Evolutionary conservation across 208 protist genomes (phyloP).

Genomic region (Leishmania tropica): DNA sequence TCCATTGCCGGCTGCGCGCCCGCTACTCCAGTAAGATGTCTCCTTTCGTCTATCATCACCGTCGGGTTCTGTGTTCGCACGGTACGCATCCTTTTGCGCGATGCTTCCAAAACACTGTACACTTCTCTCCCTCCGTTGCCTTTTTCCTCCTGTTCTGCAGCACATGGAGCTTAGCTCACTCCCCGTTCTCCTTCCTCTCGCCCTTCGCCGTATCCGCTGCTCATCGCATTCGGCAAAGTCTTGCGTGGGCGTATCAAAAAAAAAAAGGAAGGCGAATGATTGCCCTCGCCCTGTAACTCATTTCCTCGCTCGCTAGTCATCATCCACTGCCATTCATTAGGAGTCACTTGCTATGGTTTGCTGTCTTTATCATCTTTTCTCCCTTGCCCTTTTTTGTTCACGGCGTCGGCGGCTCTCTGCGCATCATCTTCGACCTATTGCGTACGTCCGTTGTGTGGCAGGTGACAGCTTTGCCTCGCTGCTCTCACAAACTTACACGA

Average conservation of each 20-base stretch:
- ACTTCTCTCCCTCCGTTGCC: background rate
- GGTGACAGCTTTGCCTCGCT: too few species aligned
- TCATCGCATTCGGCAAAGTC: background rate
- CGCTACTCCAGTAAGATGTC: background rate
- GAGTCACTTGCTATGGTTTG: background rate
- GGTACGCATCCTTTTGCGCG: background rate
- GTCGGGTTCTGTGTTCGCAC: background rate
- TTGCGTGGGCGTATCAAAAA: background rate
- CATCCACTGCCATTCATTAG: background rate
- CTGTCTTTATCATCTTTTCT: background rate
- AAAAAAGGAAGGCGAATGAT: background rate
- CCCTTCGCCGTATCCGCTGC: background rate
- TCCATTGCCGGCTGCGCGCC: background rate
- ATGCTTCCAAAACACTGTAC: background rate
- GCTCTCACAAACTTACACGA: background rate
- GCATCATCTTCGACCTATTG: background rate
- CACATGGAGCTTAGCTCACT: background rate
- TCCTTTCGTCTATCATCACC: background rate
- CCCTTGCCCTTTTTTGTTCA: background rate
- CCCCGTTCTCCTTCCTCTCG: background rate
- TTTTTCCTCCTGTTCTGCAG: background rate
- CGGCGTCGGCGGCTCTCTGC: background rate
- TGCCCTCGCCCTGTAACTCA: background rate
- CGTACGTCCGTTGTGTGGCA: background rate
- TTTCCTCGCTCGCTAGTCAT: background rate